Evolutionary conservation across 176 grass and related monocot genomes (phyloP).

Genomic region (Oryza glaberrima): DNA sequence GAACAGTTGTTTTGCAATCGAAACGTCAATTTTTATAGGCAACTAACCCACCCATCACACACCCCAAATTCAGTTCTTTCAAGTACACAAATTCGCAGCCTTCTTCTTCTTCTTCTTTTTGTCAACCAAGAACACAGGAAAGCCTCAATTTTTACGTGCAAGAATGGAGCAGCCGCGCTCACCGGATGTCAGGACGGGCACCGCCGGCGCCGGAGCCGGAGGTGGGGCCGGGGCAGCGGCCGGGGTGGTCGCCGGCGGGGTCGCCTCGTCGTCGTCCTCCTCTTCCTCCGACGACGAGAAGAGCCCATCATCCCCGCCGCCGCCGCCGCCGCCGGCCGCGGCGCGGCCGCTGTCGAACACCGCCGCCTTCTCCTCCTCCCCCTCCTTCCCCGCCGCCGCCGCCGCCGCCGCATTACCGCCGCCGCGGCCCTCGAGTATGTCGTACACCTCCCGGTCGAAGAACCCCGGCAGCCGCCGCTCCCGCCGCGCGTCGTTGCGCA

Average conservation of each 20-base stretch:
- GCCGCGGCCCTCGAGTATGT: slow-evolving; percentile 73
- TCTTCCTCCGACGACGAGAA: slow-evolving; percentile 44
- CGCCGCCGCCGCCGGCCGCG: neutral
- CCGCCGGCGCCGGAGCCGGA: neutral
- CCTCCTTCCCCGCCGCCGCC: slow-evolving; percentile 4
- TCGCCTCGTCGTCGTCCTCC: slow-evolving; percentile 38
- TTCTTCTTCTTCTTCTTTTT: neutral
- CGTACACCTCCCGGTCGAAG: slow-evolving; percentile 94
- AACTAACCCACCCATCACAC: neutral
- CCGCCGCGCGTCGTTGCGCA: slow-evolving; percentile 82
- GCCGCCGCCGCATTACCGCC: slow-evolving; percentile 15
- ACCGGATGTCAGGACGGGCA: slow-evolving; percentile 36
- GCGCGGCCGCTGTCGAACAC: slow-evolving; percentile 13
- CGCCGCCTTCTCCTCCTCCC: neutral
- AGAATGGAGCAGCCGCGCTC: slow-evolving; percentile 26
- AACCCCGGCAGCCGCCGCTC: slow-evolving; percentile 90
- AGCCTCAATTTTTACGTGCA: slow-evolving; percentile 24
- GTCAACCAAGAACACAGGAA: neutral
- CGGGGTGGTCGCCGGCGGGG: neutral
- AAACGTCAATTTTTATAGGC: neutral
- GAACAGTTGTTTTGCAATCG: no score
- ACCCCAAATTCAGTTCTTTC: neutral
- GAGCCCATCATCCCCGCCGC: neutral
- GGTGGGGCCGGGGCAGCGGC: neutral
- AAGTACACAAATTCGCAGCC: neutral